Percentiles rank a stretch among this genome's conserved stretches.
Conservation (phyloP, 2,329 filamentous ascomycete genomes). For the Phaeosphaeria sp. region DNA sequence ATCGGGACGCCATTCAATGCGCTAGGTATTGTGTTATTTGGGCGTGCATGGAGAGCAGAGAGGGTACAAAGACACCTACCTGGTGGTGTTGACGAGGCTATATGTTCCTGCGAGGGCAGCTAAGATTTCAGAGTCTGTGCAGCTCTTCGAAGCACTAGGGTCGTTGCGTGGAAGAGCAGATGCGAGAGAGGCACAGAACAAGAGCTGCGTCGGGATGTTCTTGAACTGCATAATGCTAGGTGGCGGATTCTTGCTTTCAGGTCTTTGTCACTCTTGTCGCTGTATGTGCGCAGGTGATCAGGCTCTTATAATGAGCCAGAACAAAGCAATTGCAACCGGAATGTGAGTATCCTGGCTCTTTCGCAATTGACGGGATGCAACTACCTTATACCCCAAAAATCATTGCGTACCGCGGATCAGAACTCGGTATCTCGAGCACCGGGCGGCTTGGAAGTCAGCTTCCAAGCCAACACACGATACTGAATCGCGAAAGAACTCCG, state of each 20-base stretch:
- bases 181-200: constrained; percentile 2
- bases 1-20: constrained; percentile 24
- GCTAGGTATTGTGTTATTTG: too few relatives aligned
- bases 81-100: constrained; percentile 31
- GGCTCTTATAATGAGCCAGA: too few relatives aligned
- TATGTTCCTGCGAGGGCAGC: constrained; percentile 31
- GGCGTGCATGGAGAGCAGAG: too few relatives aligned
- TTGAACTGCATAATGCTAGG: constrained; percentile 5
- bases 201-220: not conserved
- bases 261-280: not conserved
- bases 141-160: not conserved
- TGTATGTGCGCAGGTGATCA: not conserved
- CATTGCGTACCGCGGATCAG: not conserved
- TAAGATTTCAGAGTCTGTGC: constrained; percentile 17
- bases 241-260: not conserved
- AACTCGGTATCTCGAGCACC: not conserved
- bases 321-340: not conserved
- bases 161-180: constrained; percentile 3
- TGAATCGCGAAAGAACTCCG: not conserved
- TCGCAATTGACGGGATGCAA: not conserved
- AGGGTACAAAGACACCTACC: constrained; percentile 3
- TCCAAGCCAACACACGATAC: not conserved
- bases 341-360: not conserved
- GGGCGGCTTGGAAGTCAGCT: not conserved
- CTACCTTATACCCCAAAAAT: not conserved